These are phyloP conservation scores for Thelephora aurantiotincta DNA, from an alignment of 768 basidiomycete genomes.

Conservation along the genomic window DNA sequence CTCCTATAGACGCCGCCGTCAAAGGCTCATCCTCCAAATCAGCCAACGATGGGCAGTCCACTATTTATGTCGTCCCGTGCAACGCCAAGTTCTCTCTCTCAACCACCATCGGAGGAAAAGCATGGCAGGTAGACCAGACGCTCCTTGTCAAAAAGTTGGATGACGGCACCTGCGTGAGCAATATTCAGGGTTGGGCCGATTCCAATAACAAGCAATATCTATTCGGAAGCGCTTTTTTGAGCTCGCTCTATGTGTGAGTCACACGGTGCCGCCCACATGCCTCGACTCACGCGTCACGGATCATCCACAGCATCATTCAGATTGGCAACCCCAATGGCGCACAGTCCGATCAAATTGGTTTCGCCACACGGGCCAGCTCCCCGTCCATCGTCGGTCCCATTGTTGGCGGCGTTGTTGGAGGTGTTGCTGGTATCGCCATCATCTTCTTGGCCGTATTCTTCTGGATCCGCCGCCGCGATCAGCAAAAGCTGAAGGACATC, in stretches of 20 bases:
- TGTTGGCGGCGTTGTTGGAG: constrained; percentile 17
- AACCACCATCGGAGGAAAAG: constrained; percentile 9
- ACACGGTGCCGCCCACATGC: background rate
- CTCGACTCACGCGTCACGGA: background rate
- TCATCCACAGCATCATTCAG: constrained; percentile 13
- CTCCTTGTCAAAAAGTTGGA: constrained; percentile 8
- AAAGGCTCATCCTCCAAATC: constrained; percentile 6
- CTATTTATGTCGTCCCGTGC: constrained; percentile 14
- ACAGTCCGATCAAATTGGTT: constrained; percentile 11
- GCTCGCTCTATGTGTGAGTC: constrained; percentile 15
- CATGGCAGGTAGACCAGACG: constrained; percentile 12
- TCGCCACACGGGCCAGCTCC: constrained; percentile 10
- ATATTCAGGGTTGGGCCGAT: constrained; percentile 15
- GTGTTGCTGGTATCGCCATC: constrained; percentile 14
- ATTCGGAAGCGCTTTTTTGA: constrained; percentile 14
- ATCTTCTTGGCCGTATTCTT: constrained; percentile 14
- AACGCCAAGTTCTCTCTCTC: constrained; percentile 11
- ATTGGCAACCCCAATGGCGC: constrained; percentile 7
- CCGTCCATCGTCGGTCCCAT: constrained; percentile 15
- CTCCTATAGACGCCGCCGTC: constrained; percentile 6
- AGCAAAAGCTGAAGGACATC: background rate
- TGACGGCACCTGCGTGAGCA: constrained; percentile 12
- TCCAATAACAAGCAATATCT: constrained; percentile 10
- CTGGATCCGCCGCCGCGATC: constrained; percentile 11
- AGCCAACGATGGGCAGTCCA: constrained; percentile 5